Percentiles rank a stretch among this genome's conserved stretches.
These are phyloP conservation scores for Blastobotrys attinorum DNA, from an alignment of 805 yeast species.

Conservation along the genomic window DNA sequence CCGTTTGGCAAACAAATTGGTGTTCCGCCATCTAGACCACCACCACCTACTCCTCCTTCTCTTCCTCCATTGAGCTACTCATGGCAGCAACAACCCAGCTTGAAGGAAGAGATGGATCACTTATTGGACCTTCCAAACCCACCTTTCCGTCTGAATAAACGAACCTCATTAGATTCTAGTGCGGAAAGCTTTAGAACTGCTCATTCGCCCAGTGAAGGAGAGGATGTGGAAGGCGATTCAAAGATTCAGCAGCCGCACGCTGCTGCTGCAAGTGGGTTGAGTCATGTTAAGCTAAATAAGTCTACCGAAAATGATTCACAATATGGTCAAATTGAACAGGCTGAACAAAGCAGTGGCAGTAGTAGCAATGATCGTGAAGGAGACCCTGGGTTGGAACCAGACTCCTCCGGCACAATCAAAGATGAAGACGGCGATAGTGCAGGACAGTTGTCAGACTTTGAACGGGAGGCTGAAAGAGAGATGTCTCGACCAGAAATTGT, in stretches of 20 bases:
- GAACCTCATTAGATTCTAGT: constrained; percentile 12
- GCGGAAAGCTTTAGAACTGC: constrained; percentile 17
- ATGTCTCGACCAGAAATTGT: too few relatives aligned
- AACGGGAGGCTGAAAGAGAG: too few relatives aligned
- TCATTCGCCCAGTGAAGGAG: background rate
- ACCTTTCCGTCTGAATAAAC: background rate
- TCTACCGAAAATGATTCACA: too few relatives aligned
- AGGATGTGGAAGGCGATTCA: background rate
- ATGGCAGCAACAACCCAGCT: constrained; percentile 1
- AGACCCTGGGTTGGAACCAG: background rate
- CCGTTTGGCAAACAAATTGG: background rate
- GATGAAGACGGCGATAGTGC: background rate
- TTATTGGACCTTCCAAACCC: constrained; percentile 5
- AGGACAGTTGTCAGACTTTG: background rate
- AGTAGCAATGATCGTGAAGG: background rate
- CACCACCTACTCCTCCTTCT: constrained; percentile 6
- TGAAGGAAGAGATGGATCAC: constrained; percentile 6
- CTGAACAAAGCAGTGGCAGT: background rate
- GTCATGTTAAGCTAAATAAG: too few relatives aligned
- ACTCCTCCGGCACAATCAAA: background rate
- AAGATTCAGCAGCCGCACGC: too few relatives aligned
- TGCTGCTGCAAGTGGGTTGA: too few relatives aligned
- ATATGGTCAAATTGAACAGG: too few relatives aligned
- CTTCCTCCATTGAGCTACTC: constrained; percentile 1
- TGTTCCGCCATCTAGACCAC: constrained; percentile 4